These are phyloP conservation scores for Fusarium humuli DNA, from an alignment of 2,329 filamentous ascomycete genomes.

Conservation along the genomic window DNA sequence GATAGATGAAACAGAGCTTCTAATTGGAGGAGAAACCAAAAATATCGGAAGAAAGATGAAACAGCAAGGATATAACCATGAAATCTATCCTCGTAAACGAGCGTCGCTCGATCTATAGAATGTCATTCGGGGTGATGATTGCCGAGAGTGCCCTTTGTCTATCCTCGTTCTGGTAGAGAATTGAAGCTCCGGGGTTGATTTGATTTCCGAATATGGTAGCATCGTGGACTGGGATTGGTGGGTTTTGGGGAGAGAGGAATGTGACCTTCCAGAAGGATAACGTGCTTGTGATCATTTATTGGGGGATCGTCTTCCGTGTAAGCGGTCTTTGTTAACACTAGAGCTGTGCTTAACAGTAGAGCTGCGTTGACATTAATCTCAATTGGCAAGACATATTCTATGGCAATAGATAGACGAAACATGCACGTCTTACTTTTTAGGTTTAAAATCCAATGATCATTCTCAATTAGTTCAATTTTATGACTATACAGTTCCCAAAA, in stretches of 20 bases:
- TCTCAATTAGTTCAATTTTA: neutral
- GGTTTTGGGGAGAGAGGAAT: neutral
- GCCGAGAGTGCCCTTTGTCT: conserved; percentile 11
- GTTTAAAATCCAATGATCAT: neutral
- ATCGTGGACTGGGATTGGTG: conserved; percentile 30
- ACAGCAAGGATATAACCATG: conserved; percentile 16
- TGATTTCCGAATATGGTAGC: conserved; percentile 27
- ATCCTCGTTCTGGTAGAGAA: neutral
- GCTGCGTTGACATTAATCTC: neutral
- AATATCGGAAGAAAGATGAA: conserved; percentile 35
- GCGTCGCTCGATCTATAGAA: neutral
- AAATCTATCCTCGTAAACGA: neutral
- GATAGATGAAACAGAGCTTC: conserved; percentile 14
- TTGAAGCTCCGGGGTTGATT: conserved; percentile 6
- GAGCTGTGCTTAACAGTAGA: neutral
- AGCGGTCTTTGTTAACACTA: neutral
- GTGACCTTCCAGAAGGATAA: neutral
- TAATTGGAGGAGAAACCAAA: conserved; percentile 46
- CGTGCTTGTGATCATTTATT: neutral
- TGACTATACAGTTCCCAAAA: neutral
- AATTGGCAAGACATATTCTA: neutral
- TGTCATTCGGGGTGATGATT: neutral
- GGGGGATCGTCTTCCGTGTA: neutral
- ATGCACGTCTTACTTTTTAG: neutral
- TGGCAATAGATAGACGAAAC: neutral